These are phyloP conservation scores for Funneliformis mosseae DNA, from an alignment of 192 early-diverging fungal species.

Conservation along the genomic window DNA sequence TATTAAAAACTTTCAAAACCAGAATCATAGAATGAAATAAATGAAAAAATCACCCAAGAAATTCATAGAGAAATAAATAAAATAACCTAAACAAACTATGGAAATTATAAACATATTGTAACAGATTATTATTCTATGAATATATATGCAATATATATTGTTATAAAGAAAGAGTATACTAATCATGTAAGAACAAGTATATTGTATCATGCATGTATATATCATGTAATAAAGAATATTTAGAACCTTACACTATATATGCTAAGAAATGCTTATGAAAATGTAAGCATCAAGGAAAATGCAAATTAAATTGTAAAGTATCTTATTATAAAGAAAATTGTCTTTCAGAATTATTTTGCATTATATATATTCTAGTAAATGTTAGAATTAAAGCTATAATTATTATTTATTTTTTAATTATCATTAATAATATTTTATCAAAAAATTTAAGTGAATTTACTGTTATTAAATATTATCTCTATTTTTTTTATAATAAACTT, in stretches of 20 bases:
- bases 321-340: constrained; percentile 58
- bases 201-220: constrained; percentile 44
- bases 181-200: constrained; percentile 47
- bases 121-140: constrained; percentile 36
- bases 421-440: too few relatives aligned
- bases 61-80: too few relatives aligned
- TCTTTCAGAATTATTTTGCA: too few relatives aligned
- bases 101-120: constrained; percentile 26
- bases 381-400: too few relatives aligned
- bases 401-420: too few relatives aligned
- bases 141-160: constrained; percentile 30
- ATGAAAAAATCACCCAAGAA: too few relatives aligned
- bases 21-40: not conserved
- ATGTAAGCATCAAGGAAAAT: constrained; percentile 51
- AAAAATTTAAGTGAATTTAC: too few relatives aligned
- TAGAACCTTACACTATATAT: constrained; percentile 47
- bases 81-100: constrained; percentile 16
- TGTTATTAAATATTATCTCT: too few relatives aligned
- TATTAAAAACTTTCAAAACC: constrained; percentile 37
- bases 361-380: too few relatives aligned
- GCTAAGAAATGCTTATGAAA: constrained; percentile 49
- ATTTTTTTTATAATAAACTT: too few relatives aligned
- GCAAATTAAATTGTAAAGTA: constrained; percentile 55
- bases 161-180: constrained; percentile 20
- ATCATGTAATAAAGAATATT: constrained; percentile 42